phyloP scores from a whole-genome alignment of 306 rosid genomes.

The Lathyrus aphaca region DNA sequence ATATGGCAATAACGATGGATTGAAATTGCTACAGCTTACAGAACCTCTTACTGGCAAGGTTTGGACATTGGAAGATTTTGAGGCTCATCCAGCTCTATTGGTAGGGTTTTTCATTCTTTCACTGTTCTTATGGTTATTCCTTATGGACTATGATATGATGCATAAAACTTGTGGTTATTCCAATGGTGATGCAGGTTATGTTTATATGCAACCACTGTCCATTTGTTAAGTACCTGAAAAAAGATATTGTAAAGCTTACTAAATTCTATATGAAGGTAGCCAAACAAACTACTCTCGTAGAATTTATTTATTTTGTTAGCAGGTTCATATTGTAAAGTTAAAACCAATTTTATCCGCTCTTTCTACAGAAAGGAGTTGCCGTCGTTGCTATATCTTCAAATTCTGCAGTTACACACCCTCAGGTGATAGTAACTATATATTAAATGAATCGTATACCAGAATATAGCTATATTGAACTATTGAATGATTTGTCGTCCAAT shows the following conservation, averaged over 20 bases:
- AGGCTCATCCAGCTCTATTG: conserved; percentile 86
- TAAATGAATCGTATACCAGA: conserved; percentile 36
- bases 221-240: conserved; percentile 81
- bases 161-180: background rate
- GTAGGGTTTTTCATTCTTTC: conserved; percentile 43
- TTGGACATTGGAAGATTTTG: conserved; percentile 88
- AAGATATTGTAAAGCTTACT: conserved; percentile 73
- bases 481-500: conserved; percentile 47
- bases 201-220: conserved; percentile 98
- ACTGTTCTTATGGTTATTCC: conserved; percentile 18
- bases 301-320: conserved; percentile 23
- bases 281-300: conserved; percentile 11
- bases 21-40: conserved; percentile 24
- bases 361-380: conserved; percentile 80
- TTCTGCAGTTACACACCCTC: conserved; percentile 79
- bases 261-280: conserved; percentile 80
- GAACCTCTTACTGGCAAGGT: conserved; percentile 91
- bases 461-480: conserved; percentile 44
- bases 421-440: conserved; percentile 55
- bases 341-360: conserved; percentile 24
- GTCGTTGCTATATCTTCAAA: conserved; percentile 89
- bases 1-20: conserved; percentile 22
- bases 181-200: conserved; percentile 73
- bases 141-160: conserved; percentile 15
- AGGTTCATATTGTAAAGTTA: conserved; percentile 11